phyloP scores from a whole-genome alignment of 2,329 filamentous ascomycete species.

The Arthrobotrys sphaeroides region DNA sequence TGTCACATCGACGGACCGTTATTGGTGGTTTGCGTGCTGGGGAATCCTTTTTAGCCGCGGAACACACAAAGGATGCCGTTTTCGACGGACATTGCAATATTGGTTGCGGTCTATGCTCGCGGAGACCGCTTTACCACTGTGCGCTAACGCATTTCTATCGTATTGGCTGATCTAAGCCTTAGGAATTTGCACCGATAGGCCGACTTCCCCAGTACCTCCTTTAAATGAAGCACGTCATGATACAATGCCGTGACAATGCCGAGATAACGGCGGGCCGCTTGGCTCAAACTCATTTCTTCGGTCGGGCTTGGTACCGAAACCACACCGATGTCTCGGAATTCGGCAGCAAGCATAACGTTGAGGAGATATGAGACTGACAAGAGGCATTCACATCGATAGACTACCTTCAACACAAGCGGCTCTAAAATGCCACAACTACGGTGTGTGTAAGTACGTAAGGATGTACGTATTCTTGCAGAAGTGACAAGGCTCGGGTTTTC shows the following conservation, averaged over 20 bases:
- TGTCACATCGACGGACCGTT: conserved; percentile 7
- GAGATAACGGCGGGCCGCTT: not conserved
- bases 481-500: not conserved
- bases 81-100: not conserved
- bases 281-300: not conserved
- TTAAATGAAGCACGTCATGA: not conserved
- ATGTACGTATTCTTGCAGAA: not conserved
- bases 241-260: not conserved
- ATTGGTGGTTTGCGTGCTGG: not conserved
- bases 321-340: not conserved
- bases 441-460: too few species aligned
- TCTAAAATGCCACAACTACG: not conserved
- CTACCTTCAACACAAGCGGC: not conserved
- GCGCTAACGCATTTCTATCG: too few species aligned
- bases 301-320: not conserved
- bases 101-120: too few species aligned
- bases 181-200: not conserved
- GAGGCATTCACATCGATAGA: not conserved
- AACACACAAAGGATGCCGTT: not conserved
- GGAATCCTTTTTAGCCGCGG: not conserved
- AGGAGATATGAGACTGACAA: too few species aligned
- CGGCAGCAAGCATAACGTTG: not conserved
- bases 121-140: too few species aligned
- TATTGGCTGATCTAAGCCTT: not conserved
- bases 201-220: not conserved